Base-by-base conservation (phyloP, 768 basidiomycete genomes). In the Dentipellis fragilis region DNA sequence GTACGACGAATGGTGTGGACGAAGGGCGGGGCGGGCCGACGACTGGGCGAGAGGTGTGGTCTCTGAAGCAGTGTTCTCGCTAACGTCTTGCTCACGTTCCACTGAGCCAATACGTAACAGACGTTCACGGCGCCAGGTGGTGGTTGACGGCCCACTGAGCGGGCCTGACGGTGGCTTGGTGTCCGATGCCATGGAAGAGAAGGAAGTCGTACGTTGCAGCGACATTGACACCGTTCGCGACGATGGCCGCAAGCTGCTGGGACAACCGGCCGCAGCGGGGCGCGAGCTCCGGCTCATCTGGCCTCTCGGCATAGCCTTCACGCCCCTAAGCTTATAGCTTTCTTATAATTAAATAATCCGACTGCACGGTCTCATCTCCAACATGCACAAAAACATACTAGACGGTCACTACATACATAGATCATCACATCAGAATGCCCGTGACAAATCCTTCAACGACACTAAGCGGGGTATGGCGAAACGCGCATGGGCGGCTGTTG, bases 121-220 rank as follows among this genome's bases (percentile, higher is more conserved):
- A 39, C 85, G 76, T 57, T 81, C 71, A 22, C 85, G 75, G 53
- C 84, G 76, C 80, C 79, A 82, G 22, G 75, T 72, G 2, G 80
- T 83, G 16, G 77, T 70, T 3, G 82, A 78, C 0, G 85, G 82
- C 0, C 74, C 75, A 55, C 71, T 68, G 40, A 77, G 64, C 6
- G 74, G 73, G 22, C 71, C 74, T 3, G 66, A 60, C 1, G 69
- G 70, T 12, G 46, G 49, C 29, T 62, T 59, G 14, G 51, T 53
- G 37, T 10, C n/a, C 0, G 58, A 54, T 16, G 53, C 3, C 1
- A 45, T 36, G 3, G 17, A 4, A 10, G 52, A 59, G 3, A 36
- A 39, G 14, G 48, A 49, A n/a, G n/a, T 45, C 7, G n/a, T 10
- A 9, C 16, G n/a, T n/a, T n/a, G 19, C 42, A 45, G 42, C 42